Percentiles rank a stretch among this genome's conserved stretches.
These are phyloP conservation scores for Fagus sylvatica DNA, from an alignment of 306 rosid genomes.

Conservation along the genomic window DNA sequence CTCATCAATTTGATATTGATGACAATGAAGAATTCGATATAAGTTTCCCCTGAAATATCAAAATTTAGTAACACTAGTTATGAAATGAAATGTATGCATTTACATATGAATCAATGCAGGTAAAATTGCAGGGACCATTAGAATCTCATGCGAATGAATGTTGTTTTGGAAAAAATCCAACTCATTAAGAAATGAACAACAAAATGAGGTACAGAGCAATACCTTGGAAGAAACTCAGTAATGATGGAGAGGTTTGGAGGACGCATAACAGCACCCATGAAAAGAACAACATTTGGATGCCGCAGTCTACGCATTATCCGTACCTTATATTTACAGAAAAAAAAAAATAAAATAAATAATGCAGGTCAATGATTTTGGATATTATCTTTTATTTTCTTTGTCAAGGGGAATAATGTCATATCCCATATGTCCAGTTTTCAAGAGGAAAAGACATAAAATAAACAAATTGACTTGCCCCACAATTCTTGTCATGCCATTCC, in stretches of 20 bases:
- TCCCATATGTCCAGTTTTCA: neutral
- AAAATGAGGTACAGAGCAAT: constrained; percentile 23
- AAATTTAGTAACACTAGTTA: constrained; percentile 17
- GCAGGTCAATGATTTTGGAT: constrained; percentile 12
- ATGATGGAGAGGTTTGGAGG: constrained; percentile 96
- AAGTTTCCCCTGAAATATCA: constrained; percentile 80
- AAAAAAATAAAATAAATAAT: no score
- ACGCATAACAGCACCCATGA: constrained; percentile 99
- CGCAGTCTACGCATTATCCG: constrained; percentile 97
- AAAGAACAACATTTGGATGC: constrained; percentile 96
- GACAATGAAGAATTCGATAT: constrained; percentile 85
- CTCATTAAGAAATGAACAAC: neutral
- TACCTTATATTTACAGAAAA: constrained; percentile 57
- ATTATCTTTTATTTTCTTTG: neutral
- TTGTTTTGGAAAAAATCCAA: neutral
- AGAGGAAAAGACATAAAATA: neutral
- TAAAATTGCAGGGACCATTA: constrained; percentile 22
- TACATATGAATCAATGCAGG: neutral
- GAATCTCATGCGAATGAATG: neutral
- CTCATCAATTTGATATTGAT: constrained; percentile 85
- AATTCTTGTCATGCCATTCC: neutral
- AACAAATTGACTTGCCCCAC: neutral
- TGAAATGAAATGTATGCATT: constrained; percentile 9
- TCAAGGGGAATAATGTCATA: neutral
- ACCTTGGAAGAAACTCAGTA: constrained; percentile 98